Percentiles rank a stretch among this genome's conserved stretches.
Conservation (phyloP, 2,329 filamentous ascomycete species). For the Sporothrix globosa region DNA sequence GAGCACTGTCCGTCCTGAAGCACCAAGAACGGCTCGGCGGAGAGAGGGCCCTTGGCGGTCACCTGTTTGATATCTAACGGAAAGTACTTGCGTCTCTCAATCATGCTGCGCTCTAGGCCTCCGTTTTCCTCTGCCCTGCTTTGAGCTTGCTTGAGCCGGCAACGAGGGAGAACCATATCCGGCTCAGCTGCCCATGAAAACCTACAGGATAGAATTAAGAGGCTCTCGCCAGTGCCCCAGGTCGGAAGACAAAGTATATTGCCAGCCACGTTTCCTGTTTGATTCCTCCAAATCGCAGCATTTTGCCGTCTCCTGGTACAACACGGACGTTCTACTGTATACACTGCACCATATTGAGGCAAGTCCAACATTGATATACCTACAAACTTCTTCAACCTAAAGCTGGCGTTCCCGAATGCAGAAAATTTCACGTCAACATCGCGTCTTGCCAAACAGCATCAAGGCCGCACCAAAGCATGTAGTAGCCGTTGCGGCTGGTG, state of each 20-base stretch:
- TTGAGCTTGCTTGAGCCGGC: neutral
- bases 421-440: neutral
- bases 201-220: neutral
- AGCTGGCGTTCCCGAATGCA: too few relatives aligned
- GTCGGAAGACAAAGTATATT: too few relatives aligned
- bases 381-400: too few relatives aligned
- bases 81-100: conserved; percentile 3
- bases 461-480: conserved; percentile 45
- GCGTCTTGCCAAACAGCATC: conserved; percentile 48
- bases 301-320: too few relatives aligned
- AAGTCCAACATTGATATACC: too few relatives aligned
- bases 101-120: too few relatives aligned
- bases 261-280: too few relatives aligned
- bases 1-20: neutral
- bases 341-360: too few relatives aligned
- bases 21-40: neutral
- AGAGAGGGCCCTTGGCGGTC: neutral
- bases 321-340: too few relatives aligned
- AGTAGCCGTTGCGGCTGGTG: conserved; percentile 46
- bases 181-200: neutral
- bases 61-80: neutral
- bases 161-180: neutral
- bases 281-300: too few relatives aligned
- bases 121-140: conserved; percentile 5
- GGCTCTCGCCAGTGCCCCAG: too few relatives aligned